These are phyloP conservation scores for Leccinum aurantiacum DNA, from an alignment of 768 basidiomycete species.

Conservation along the genomic window DNA sequence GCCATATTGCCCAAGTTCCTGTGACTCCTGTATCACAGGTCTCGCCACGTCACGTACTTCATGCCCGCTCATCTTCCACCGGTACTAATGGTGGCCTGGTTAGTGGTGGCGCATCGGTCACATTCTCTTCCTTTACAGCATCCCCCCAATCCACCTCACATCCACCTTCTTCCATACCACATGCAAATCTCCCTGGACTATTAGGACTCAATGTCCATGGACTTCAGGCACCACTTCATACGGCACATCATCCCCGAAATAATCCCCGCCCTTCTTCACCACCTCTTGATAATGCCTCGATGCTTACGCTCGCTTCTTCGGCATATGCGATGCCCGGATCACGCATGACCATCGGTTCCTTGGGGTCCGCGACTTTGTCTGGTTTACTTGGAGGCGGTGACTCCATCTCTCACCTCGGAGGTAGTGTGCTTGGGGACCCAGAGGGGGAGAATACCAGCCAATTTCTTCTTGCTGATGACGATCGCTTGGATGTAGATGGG, in stretches of 20 bases:
- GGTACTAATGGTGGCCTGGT: slow-evolving; percentile 46
- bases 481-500: slow-evolving; percentile 48
- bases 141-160: slow-evolving; percentile 45
- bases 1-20: slow-evolving; percentile 88
- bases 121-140: slow-evolving; percentile 69
- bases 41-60: slow-evolving; percentile 51
- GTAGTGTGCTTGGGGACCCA: slow-evolving; percentile 54
- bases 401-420: slow-evolving; percentile 73
- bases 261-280: slow-evolving; percentile 93
- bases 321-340: slow-evolving; percentile 75
- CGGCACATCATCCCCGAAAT: slow-evolving; percentile 90
- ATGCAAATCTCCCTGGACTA: slow-evolving; percentile 26
- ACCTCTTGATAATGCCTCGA: slow-evolving; percentile 87
- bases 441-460: slow-evolving; percentile 63
- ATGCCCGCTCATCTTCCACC: slow-evolving; percentile 62
- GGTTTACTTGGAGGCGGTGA: slow-evolving; percentile 53
- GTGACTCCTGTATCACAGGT: slow-evolving; percentile 53
- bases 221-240: slow-evolving; percentile 84
- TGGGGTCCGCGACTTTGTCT: slow-evolving; percentile 48
- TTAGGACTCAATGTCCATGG: slow-evolving; percentile 30
- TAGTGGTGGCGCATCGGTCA: slow-evolving; percentile 58
- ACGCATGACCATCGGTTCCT: slow-evolving; percentile 45
- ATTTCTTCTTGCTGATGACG: slow-evolving; percentile 65
- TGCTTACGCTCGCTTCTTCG: slow-evolving; percentile 91
- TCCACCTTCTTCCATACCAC: slow-evolving; percentile 38